phyloP scores from a whole-genome alignment of 768 basidiomycete species.

The Ramaria sp. region DNA sequence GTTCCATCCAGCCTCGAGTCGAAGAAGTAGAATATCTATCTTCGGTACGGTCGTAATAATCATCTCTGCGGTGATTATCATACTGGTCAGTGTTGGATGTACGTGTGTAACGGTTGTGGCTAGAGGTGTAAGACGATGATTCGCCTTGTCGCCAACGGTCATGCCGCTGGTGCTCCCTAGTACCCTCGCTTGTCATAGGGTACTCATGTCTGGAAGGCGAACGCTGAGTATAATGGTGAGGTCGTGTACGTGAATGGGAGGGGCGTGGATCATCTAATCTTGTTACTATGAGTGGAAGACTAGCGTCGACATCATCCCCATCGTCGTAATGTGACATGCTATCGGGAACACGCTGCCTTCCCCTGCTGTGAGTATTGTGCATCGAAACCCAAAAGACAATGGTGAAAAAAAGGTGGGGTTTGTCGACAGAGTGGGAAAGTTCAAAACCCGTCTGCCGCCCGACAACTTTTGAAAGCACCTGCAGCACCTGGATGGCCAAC shows the following conservation, averaged over 20 bases:
- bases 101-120: constrained; percentile 31
- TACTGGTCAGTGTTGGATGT: constrained; percentile 33
- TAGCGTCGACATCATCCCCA: constrained; percentile 33
- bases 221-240: constrained; percentile 22
- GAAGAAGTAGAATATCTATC: constrained; percentile 32
- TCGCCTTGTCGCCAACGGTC: constrained; percentile 43
- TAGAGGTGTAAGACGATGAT: constrained; percentile 18
- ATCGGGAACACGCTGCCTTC: not conserved
- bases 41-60: constrained; percentile 29
- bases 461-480: not conserved
- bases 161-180: constrained; percentile 37
- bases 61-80: constrained; percentile 38
- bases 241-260: constrained; percentile 26
- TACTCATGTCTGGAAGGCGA: constrained; percentile 29
- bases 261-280: constrained; percentile 41
- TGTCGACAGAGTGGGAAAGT: constrained; percentile 3
- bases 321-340: constrained; percentile 24
- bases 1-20: constrained; percentile 26
- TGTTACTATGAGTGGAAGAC: constrained; percentile 29
- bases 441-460: constrained; percentile 4
- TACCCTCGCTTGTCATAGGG: constrained; percentile 32
- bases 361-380: constrained; percentile 2
- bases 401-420: not conserved
- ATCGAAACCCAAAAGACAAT: not conserved
- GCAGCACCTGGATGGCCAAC: not conserved